Base-by-base conservation (phyloP, 768 basidiomycete genomes). In the Termitomyces eurrhizus region DNA sequence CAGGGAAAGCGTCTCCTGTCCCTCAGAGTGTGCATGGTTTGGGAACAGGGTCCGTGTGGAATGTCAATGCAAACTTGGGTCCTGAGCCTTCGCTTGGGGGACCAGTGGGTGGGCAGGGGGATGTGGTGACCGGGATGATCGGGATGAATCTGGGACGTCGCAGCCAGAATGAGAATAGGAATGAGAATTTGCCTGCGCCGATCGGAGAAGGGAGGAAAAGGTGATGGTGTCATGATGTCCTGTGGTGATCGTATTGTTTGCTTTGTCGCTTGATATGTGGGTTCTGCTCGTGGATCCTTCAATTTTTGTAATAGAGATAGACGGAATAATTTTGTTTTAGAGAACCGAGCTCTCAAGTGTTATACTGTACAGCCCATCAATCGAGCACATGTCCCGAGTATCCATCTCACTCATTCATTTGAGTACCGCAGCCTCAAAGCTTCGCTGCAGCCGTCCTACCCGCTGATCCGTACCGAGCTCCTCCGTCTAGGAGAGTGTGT, bases 401-500 rank as follows among this genome's bases (percentile, higher is more conserved):
- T 18, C 16, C 18, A 37, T 37, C 33, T 36, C 12, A 24, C 21
- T 50, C 18, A 52, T 52, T 36, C n/a, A 16, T 52, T 35, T 24
- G 1, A 16, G 21, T 24, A 39, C 6, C 36, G 7, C 21, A 35
- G 18, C 39, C 18, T 41, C 35, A 55, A 45, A 57, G 46, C 7
- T 57, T 57, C n/a, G 56, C 24, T 16, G 12, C 21, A 37, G 56
- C 44, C 21, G 45, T 26, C 44, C 32, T 35, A 9, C 56, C 46
- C 45, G 29, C 44, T 2, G 21, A 24, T 32, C 62, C 54, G 56
- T 73, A 79, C 48, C 81, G 69, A 11, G 79, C 69, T 7, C 89
- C 89, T 29, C 92, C 92, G 63, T 93, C 92, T 11, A 92, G 72
- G 4, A 88, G 66, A 49, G 86, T 87, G 61, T 92, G 88, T 21